Evolutionary conservation across 495 filamentous ascomycete species (phyloP).

Genomic region (Podospora appendiculata): DNA sequence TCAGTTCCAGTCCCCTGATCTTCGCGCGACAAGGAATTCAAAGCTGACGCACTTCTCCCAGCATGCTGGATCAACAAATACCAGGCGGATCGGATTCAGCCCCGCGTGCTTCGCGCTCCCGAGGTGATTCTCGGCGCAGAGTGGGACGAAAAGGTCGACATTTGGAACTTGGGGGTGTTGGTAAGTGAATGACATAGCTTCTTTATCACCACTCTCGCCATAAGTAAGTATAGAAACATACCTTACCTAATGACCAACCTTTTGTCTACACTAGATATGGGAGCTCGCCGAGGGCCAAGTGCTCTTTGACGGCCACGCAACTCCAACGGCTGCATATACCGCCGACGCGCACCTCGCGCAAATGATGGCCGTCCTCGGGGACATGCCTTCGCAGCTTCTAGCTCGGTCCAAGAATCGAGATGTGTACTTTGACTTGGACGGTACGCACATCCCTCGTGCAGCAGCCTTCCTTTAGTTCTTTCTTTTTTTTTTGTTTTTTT

Average conservation of each 20-base stretch:
- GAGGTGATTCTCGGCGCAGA: constrained; percentile 4
- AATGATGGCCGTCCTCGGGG: constrained; percentile 2
- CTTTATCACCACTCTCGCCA: too few species aligned
- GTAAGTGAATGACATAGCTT: neutral
- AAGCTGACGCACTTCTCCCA: neutral
- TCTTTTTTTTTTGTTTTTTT: too few species aligned
- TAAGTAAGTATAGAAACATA: too few species aligned
- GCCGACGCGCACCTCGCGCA: constrained; percentile 4
- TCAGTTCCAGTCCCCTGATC: neutral
- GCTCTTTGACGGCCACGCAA: constrained; percentile 1
- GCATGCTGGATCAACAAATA: constrained; percentile 4
- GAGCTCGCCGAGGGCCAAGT: constrained; percentile 3
- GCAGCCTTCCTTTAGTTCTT: too few species aligned
- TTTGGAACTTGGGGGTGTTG: constrained; percentile 1
- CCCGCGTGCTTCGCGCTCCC: constrained; percentile 4
- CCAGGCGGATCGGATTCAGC: constrained; percentile 2
- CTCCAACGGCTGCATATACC: constrained; percentile 2
- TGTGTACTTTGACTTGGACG: constrained; percentile 1
- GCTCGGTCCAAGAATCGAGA: constrained; percentile 2
- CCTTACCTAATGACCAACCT: neutral
- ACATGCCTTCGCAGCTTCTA: constrained; percentile 1
- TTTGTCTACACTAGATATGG: neutral
- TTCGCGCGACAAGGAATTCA: neutral
- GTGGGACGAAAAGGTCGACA: constrained; percentile 5
- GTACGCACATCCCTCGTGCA: neutral